These are phyloP conservation scores for Capniomyces stellatus DNA, from an alignment of 371 early-diverging fungal genomes.

Conservation along the genomic window DNA sequence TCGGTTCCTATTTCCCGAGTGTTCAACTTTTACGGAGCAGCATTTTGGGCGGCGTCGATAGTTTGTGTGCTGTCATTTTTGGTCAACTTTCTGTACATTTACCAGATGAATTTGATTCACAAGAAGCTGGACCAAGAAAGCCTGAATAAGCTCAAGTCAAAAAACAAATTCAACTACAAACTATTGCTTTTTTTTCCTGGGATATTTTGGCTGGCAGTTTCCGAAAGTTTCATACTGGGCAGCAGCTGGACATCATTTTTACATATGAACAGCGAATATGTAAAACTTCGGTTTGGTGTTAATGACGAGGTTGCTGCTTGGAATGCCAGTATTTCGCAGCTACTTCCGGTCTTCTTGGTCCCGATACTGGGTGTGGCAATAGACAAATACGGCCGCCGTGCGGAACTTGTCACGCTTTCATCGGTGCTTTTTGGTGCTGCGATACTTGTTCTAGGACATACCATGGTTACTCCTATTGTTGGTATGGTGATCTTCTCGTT, in stretches of 20 bases:
- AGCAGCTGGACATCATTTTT: constrained; percentile 54
- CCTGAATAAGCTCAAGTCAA: constrained; percentile 27
- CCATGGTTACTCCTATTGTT: constrained; percentile 28
- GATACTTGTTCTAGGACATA: constrained; percentile 35
- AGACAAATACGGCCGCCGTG: constrained; percentile 39
- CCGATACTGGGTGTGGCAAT: constrained; percentile 44
- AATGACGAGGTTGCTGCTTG: constrained; percentile 36
- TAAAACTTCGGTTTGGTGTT: constrained; percentile 38
- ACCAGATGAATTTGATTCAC: constrained; percentile 24
- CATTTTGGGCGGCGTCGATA: constrained; percentile 45
- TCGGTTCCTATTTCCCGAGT: constrained; percentile 39
- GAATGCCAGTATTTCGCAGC: constrained; percentile 42
- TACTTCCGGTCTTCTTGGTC: constrained; percentile 43
- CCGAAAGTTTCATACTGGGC: constrained; percentile 43
- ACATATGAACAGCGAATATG: constrained; percentile 49
- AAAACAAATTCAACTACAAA: constrained; percentile 37
- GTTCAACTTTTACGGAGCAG: constrained; percentile 48
- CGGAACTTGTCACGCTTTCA: constrained; percentile 30
- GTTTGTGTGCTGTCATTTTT: constrained; percentile 40
- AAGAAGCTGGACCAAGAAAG: constrained; percentile 15
- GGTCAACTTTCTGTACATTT: constrained; percentile 39
- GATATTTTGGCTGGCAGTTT: constrained; percentile 41
- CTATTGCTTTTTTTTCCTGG: constrained; percentile 38
- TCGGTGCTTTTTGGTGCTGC: constrained; percentile 25
- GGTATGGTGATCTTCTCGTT: constrained; percentile 43